These are phyloP conservation scores for Podaxis carcinomalis DNA, from an alignment of 768 basidiomycete species.

Conservation along the genomic window DNA sequence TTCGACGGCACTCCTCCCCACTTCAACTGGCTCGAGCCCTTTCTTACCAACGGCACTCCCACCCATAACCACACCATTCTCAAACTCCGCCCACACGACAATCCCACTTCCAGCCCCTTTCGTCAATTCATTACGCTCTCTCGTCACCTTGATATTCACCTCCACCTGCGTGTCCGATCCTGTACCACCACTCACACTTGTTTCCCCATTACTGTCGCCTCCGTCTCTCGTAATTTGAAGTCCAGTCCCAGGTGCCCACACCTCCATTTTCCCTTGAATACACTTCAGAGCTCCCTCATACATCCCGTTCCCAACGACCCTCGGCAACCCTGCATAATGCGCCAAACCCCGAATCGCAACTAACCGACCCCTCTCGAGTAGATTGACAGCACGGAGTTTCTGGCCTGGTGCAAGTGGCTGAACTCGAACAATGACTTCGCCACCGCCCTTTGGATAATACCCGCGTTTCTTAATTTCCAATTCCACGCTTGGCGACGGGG, in stretches of 20 bases:
- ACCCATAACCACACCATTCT: slow-evolving; percentile 60
- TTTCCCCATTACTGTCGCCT: slow-evolving; percentile 3
- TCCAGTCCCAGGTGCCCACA: slow-evolving; percentile 22
- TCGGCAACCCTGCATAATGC: slow-evolving; percentile 66
- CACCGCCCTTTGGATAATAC: slow-evolving; percentile 74
- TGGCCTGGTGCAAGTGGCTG: slow-evolving; percentile 37
- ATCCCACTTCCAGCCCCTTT: slow-evolving; percentile 70
- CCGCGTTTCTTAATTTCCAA: slow-evolving; percentile 55
- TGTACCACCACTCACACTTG: slow-evolving; percentile 4
- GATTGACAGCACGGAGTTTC: slow-evolving; percentile 33
- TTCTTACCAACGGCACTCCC: slow-evolving; percentile 65
- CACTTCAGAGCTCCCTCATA: slow-evolving; percentile 43
- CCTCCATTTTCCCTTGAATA: slow-evolving; percentile 27
- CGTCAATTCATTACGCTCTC: slow-evolving; percentile 40
- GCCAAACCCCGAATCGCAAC: slow-evolving; percentile 49
- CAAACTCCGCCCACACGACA: slow-evolving; percentile 71
- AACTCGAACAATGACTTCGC: slow-evolving; percentile 45
- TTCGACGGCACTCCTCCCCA: slow-evolving; percentile 59
- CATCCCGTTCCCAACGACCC: slow-evolving; percentile 51
- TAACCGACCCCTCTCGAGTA: slow-evolving; percentile 57
- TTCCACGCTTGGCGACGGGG: slow-evolving; percentile 26
- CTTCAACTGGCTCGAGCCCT: slow-evolving; percentile 34
- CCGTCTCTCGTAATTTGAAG: slow-evolving; percentile 14
- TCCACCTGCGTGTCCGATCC: slow-evolving; percentile 18
- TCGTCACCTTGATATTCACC: slow-evolving; percentile 34